Base-by-base conservation (phyloP, 208 protist species). In the Blechomonas ayalai region DNA sequence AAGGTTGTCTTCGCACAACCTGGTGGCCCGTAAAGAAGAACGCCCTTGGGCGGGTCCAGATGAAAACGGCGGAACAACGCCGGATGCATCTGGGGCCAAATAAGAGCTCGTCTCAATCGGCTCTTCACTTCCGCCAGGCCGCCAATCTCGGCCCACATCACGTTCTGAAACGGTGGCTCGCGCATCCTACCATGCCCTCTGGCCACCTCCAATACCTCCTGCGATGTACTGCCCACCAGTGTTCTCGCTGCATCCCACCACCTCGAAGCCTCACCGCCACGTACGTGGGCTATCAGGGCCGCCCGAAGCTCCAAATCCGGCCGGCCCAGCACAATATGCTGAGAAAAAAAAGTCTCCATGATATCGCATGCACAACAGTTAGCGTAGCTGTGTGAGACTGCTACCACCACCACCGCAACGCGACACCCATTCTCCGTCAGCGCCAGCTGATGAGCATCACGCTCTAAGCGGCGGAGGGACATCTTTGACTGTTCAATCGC, bases 121-220 rank as follows among this genome's bases (percentile, higher is more conserved):
- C 73, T 58, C 73, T 99, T 99, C 20, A 99, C 95, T 26, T 92
- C 60, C 40, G 95, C 81, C 4, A 99, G 79, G 38, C 99, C 99
- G 54, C 98, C 98, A 81, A 99, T 99, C 55, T 99, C 97, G 9
- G 82, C 82, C 98, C 98, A 99, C 4, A 81, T 82, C 9, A 98
- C 59, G 4, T 53, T 27, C 26, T 75, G 70, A 29, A 82, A 87
- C 0, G 65, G 70, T 12, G 62, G 60, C 3, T 18, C 41, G 31
- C 52, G 41, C 13, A 20, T 10, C 35, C 52, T 48, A 16, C 27
- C 44, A 3, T 52, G 43, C 8, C 28, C 36, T 12, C 48, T 43
- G 15, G 69, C 79, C 13, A 60, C 63, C n/a, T 52, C 51, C 31
- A 83, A 50, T 48, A 85, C 77, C 42, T 75, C 69, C 10, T 41